phyloP scores from a whole-genome alignment of 169 alveolate genomes.

The Plasmodium knowlesi region DNA sequence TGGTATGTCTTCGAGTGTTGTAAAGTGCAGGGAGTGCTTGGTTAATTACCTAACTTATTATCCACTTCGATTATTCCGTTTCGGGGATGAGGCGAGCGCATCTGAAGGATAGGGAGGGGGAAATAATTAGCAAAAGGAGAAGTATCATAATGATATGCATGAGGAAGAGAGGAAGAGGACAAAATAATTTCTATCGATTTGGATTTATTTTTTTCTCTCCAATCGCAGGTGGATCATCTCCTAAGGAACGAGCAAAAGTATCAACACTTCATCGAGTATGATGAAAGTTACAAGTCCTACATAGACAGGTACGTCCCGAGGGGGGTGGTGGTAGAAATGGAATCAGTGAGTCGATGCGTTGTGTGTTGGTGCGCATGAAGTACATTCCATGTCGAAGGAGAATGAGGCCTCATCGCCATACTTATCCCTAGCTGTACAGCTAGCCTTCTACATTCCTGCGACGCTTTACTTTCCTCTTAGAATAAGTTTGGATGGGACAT shows the following conservation, averaged over 20 bases:
- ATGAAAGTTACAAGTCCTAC: constrained; percentile 61
- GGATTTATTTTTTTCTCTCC: neutral
- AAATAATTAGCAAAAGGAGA: neutral
- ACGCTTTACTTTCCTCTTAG: neutral
- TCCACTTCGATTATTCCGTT: neutral
- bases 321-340: neutral
- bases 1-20: neutral
- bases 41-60: neutral
- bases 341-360: neutral
- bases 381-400: neutral
- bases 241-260: constrained; percentile 33
- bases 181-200: neutral
- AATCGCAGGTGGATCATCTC: constrained; percentile 33
- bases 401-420: neutral
- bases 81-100: neutral
- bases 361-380: neutral
- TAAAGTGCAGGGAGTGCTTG: neutral
- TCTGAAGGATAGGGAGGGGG: neutral
- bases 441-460: neutral
- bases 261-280: constrained; percentile 45
- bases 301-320: constrained; percentile 32
- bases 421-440: neutral
- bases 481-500: constrained; percentile 59
- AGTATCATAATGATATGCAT: too few species aligned
- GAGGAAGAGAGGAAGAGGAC: neutral